Evolutionary conservation across 202 grass and related monocot species (phyloP).

Genomic region (Saccharum hybrid): DNA sequence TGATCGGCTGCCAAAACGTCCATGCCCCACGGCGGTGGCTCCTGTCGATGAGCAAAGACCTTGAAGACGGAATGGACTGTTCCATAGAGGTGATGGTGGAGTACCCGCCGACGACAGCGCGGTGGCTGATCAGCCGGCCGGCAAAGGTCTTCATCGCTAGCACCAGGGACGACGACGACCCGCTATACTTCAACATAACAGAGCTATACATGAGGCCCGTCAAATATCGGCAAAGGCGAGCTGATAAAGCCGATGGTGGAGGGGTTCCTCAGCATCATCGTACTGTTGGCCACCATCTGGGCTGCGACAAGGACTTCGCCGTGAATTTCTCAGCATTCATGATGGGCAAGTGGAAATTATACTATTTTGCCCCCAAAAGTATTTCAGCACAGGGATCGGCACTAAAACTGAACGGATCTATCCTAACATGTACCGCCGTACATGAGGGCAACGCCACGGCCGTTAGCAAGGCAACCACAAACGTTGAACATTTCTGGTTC

Average conservation of each 20-base stretch:
- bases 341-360: no score
- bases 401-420: no score
- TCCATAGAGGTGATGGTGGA: slow-evolving; percentile 67
- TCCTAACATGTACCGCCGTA: no score
- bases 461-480: no score
- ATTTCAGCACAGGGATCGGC: no score
- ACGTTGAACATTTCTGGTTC: no score
- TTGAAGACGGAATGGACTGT: slow-evolving; percentile 74
- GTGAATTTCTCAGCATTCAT: slow-evolving; percentile 38
- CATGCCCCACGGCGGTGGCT: slow-evolving; percentile 3
- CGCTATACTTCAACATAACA: slow-evolving; percentile 46
- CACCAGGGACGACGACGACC: slow-evolving; percentile 51
- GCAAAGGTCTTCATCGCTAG: slow-evolving; percentile 63
- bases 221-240: slow-evolving; percentile 47
- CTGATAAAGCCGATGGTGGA: slow-evolving; percentile 56
- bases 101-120: slow-evolving; percentile 69
- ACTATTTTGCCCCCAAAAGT: no score
- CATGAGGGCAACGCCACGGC: no score
- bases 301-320: slow-evolving; percentile 30
- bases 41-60: slow-evolving; percentile 35
- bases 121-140: slow-evolving; percentile 64
- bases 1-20: slow-evolving; percentile 67
- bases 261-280: slow-evolving; percentile 58
- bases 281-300: slow-evolving; percentile 47
- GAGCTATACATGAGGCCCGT: slow-evolving; percentile 63